Evolutionary conservation across 2,329 filamentous ascomycete species (phyloP).

Genomic region (Setomelanomma holmii): DNA sequence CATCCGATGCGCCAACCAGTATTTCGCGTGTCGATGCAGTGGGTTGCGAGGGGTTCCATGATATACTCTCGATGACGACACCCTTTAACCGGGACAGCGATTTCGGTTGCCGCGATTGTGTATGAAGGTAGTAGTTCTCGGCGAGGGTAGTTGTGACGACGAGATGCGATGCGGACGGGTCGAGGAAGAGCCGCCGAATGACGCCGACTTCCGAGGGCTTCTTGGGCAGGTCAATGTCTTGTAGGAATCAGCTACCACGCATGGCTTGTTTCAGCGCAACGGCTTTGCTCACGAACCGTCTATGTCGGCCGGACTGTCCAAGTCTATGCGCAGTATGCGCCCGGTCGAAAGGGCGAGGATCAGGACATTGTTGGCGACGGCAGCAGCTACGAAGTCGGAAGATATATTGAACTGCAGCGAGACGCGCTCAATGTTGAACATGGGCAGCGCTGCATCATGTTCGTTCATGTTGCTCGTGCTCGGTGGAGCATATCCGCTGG

Average conservation of each 20-base stretch:
- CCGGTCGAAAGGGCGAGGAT: slow-evolving; percentile 91
- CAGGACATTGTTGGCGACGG: slow-evolving; percentile 96
- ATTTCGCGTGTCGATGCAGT: slow-evolving; percentile 96
- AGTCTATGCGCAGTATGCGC: slow-evolving; percentile 89
- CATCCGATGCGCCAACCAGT: slow-evolving; percentile 87
- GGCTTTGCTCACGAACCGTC: slow-evolving; percentile 59
- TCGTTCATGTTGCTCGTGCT: slow-evolving; percentile 68
- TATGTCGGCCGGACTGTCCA: slow-evolving; percentile 93
- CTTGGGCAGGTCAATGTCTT: slow-evolving; percentile 96
- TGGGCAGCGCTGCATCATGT: slow-evolving; percentile 71
- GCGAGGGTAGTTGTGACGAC: slow-evolving; percentile 89
- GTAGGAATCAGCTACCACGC: slow-evolving; percentile 16
- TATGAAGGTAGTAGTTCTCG: slow-evolving; percentile 98
- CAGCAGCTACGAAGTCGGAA: slow-evolving; percentile 93
- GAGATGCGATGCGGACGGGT: slow-evolving; percentile 93
- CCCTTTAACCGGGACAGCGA: slow-evolving; percentile 82
- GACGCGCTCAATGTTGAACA: slow-evolving; percentile 93
- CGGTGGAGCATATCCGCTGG: slow-evolving; percentile 75
- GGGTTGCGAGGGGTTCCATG: slow-evolving; percentile 92
- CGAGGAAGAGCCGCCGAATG: slow-evolving; percentile 95
- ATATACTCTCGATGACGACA: slow-evolving; percentile 85
- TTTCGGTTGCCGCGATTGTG: slow-evolving; percentile 88
- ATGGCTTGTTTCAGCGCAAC: neutral
- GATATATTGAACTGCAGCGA: slow-evolving; percentile 94
- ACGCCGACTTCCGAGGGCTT: slow-evolving; percentile 89